phyloP scores from a whole-genome alignment of 768 basidiomycete species.

The Fibroporia radiculosa region DNA sequence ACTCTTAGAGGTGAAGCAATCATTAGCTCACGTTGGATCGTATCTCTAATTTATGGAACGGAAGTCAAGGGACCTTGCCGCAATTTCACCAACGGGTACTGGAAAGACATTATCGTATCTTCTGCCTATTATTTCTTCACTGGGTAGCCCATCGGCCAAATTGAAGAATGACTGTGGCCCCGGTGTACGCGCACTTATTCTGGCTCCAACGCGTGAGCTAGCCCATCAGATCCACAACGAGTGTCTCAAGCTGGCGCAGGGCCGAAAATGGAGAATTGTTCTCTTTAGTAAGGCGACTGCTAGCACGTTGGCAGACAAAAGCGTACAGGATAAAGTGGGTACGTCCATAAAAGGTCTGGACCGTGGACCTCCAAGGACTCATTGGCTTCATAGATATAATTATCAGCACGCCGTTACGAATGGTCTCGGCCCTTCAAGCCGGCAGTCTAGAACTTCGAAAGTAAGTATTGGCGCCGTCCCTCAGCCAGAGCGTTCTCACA shows the following conservation, averaged over 20 bases:
- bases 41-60: no score
- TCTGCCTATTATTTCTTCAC: conserved; percentile 63
- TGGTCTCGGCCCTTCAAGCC: conserved; percentile 73
- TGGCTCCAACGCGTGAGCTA: conserved; percentile 93
- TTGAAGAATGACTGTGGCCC: conserved; percentile 34
- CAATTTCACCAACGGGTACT: conserved; percentile 94
- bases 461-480: conserved; percentile 34
- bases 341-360: conserved; percentile 20
- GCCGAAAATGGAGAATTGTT: conserved; percentile 75
- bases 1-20: conserved; percentile 51
- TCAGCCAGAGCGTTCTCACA: conserved; percentile 6
- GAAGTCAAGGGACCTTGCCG: conserved; percentile 79
- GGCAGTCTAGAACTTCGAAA: conserved; percentile 61
- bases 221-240: conserved; percentile 95
- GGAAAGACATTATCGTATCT: conserved; percentile 95
- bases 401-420: conserved; percentile 85
- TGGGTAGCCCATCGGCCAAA: conserved; percentile 48
- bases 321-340: conserved; percentile 72
- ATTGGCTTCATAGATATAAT: conserved; percentile 58
- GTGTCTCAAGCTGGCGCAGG: conserved; percentile 71
- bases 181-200: conserved; percentile 71
- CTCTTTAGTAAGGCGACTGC: conserved; percentile 89
- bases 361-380: neutral
- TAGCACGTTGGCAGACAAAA: conserved; percentile 66
- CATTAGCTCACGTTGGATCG: neutral